Evolutionary conservation across 2,329 filamentous ascomycete species (phyloP), one percentile per base, ranked within the genome.

Genomic region (Gliomastix tumulicola): DNA sequence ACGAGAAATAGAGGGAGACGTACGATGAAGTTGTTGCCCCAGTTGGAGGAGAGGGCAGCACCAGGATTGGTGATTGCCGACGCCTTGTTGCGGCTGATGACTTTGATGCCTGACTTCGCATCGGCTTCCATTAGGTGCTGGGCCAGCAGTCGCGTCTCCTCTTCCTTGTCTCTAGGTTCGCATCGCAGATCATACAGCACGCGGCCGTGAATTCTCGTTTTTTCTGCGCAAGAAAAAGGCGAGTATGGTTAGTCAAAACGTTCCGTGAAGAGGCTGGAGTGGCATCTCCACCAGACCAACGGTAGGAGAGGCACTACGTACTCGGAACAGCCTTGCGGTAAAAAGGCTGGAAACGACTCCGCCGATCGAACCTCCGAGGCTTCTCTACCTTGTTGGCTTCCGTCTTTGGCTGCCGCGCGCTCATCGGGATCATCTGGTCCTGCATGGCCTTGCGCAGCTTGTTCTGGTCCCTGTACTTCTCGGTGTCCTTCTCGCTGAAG

Each of bases 401-500:
- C n/a, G n/a, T n/a, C 36, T 36, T 41, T n/a, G 39, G 25, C 31
- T 65, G 60, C 37, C 67, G 64, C 43, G 82, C 61, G 23, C 76
- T 70, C 6, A 69, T 61, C 5, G 78, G 78, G 41, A 82, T 77
- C 36, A 78, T 73, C 15, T 68, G 71, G 31, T 69, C 73, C 4
- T 74, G 62, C 8, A 73, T 71, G 36, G 76, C 71, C n/a, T 69
- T 66, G 35, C 71, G 67, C 33, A 63, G 62, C 49, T 69, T 74
- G 51, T 74, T 74, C 55, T 56, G 56, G 13, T 55, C 57, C 47
- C 63, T 62, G 50, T 57, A 63, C 13, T 57, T 51, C 1, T 88
- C 85, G 17, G 95, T 73, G 52, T 97, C 88, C 57, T 94, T 88
- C 62, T 98, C 92, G 28, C 84, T 88, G 55, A 98, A 98, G 39